phyloP scores from a whole-genome alignment of 495 filamentous ascomycete species.

The Hypoxylon fuscum region DNA sequence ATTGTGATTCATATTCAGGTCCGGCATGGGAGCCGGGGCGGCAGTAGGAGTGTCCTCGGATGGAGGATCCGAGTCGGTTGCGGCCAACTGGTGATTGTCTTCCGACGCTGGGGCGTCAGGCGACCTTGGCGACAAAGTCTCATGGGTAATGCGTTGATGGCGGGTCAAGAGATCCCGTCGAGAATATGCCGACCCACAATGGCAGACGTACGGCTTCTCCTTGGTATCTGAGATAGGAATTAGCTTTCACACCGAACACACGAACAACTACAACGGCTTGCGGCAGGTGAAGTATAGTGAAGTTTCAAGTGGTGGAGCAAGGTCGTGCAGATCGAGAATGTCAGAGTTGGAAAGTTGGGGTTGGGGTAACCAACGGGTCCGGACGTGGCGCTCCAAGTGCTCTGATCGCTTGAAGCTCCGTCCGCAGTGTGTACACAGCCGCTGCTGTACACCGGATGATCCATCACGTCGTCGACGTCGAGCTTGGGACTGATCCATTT shows the following conservation, averaged over 20 bases:
- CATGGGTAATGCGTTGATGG: constrained; percentile 56
- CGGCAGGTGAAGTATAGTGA: not conserved
- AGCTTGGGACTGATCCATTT: constrained; percentile 47
- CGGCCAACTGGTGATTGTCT: constrained; percentile 40
- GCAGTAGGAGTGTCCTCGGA: constrained; percentile 31
- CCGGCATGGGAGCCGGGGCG: constrained; percentile 30
- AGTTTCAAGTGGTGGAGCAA: constrained; percentile 19
- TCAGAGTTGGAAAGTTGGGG: constrained; percentile 42
- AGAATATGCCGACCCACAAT: constrained; percentile 63
- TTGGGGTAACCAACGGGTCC: constrained; percentile 58
- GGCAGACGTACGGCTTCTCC: constrained; percentile 64
- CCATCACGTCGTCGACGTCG: constrained; percentile 48
- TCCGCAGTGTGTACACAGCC: constrained; percentile 46
- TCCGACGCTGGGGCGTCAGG: constrained; percentile 43
- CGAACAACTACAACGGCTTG: not conserved
- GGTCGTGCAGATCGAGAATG: constrained; percentile 35
- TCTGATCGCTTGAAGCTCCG: constrained; percentile 52
- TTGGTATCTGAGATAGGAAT: constrained; percentile 56
- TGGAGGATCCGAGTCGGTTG: constrained; percentile 40
- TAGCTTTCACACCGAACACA: constrained; percentile 21
- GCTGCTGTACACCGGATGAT: constrained; percentile 43
- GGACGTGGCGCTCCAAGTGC: constrained; percentile 64
- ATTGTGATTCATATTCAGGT: constrained; percentile 32
- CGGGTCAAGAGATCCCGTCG: constrained; percentile 63
- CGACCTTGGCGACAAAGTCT: constrained; percentile 44